phyloP scores from a whole-genome alignment of 371 early-diverging fungal species.

The Mortierella sp. region DNA sequence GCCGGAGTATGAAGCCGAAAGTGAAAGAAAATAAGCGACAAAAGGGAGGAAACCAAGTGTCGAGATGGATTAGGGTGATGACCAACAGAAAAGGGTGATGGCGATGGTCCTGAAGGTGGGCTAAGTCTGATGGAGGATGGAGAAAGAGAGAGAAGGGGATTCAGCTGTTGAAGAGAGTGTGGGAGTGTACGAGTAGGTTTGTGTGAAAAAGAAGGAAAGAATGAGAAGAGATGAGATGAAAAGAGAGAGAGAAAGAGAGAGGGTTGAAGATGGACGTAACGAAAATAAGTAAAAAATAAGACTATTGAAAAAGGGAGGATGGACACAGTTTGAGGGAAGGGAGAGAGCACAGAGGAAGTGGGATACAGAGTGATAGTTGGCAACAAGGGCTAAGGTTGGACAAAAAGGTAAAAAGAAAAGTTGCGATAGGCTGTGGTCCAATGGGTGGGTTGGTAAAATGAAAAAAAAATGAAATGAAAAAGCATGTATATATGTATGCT shows the following conservation, averaged over 20 bases:
- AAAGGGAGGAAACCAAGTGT: background rate
- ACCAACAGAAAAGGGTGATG: background rate
- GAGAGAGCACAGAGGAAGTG: background rate
- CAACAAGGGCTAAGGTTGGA: background rate
- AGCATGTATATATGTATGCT: background rate
- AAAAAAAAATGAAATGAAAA: background rate
- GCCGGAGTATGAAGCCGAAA: conserved; percentile 5
- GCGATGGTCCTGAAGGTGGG: background rate
- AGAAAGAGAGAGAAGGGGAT: background rate
- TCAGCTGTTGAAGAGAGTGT: background rate
- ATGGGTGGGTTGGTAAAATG: background rate
- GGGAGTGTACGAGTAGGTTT: background rate
- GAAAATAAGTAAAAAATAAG: background rate
- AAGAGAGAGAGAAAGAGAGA: conserved; percentile 2
- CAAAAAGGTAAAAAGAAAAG: background rate
- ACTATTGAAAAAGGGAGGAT: background rate
- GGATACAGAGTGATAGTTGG: background rate
- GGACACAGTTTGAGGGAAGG: background rate
- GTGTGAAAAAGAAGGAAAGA: background rate
- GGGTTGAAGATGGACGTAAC: conserved; percentile 2
- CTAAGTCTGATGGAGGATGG: background rate
- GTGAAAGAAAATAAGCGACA: background rate
- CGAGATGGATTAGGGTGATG: conserved; percentile 2
- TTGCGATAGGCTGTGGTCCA: background rate
- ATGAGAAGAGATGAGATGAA: background rate